phyloP scores from a whole-genome alignment of 805 yeast genomes.

The Sporopachydermia lactativora region DNA sequence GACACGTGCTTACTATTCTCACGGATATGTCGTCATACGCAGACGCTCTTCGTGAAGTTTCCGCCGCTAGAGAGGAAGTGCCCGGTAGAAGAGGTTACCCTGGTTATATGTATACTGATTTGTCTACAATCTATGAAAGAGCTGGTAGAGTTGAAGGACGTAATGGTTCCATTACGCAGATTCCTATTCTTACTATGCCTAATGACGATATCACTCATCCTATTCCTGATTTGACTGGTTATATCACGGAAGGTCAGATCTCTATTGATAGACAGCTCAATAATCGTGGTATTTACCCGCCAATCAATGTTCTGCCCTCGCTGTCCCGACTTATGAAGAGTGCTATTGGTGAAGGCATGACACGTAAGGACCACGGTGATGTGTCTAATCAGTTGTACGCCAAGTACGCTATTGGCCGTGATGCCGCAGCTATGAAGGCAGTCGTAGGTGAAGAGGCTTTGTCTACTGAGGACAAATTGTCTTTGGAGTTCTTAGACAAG shows the following conservation, averaged over 20 bases:
- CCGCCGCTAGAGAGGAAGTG: conserved; percentile 99
- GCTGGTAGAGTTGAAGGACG: conserved; percentile 99
- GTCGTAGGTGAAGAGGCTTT: conserved; percentile 99
- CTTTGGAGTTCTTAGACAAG: conserved; percentile 94
- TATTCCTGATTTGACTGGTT: conserved; percentile 98
- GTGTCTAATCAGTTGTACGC: conserved; percentile 98
- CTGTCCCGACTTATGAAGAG: conserved; percentile 97
- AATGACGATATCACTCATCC: conserved; percentile 99
- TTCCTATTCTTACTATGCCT: conserved; percentile 98
- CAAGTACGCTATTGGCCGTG: conserved; percentile 98
- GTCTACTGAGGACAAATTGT: conserved; percentile 92
- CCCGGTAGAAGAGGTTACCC: conserved; percentile 99
- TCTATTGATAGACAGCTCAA: conserved; percentile 91
- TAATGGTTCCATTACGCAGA: conserved; percentile 97
- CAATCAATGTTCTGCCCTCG: conserved; percentile 95
- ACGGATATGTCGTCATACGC: conserved; percentile 99
- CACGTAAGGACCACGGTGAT: conserved; percentile 99
- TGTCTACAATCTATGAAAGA: conserved; percentile 96
- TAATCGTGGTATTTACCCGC: conserved; percentile 97
- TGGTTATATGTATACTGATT: conserved; percentile 99
- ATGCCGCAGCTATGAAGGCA: conserved; percentile 99
- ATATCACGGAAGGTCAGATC: conserved; percentile 98
- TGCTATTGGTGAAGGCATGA: conserved; percentile 99
- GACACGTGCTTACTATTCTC: conserved; percentile 94
- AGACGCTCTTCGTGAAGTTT: conserved; percentile 98